These are phyloP conservation scores for Beauveria medogensis DNA, from an alignment of 2,329 filamentous ascomycete species.

Conservation along the genomic window DNA sequence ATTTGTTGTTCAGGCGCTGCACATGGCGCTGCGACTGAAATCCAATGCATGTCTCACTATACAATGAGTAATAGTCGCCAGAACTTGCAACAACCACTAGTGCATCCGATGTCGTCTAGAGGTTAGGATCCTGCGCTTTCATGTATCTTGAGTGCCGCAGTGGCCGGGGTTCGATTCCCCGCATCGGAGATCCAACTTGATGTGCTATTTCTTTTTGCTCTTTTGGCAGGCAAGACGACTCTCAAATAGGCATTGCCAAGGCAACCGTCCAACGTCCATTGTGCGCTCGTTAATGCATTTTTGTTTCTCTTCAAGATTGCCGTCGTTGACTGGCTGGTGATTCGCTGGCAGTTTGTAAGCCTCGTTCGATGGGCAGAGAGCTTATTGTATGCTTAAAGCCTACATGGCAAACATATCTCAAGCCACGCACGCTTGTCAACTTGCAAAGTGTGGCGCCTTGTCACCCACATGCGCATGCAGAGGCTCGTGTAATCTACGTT, in stretches of 20 bases:
- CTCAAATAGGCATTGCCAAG: too few relatives aligned
- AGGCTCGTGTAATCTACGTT: not conserved
- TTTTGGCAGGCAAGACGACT: too few relatives aligned
- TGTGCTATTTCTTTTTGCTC: not conserved
- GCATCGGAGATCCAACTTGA: slow-evolving; percentile 6
- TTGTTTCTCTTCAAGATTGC: too few relatives aligned
- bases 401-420: not conserved
- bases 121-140: slow-evolving; percentile 11
- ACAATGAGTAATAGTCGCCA: not conserved
- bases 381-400: too few relatives aligned
- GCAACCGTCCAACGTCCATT: too few relatives aligned
- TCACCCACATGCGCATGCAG: not conserved
- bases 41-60: not conserved
- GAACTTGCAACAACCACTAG: not conserved
- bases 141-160: slow-evolving; percentile 2
- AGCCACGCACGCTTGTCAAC: not conserved
- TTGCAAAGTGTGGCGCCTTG: not conserved
- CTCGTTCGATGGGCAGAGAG: too few relatives aligned
- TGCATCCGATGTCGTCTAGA: slow-evolving; percentile 9
- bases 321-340: too few relatives aligned
- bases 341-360: too few relatives aligned
- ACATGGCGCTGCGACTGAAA: too few relatives aligned
- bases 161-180: slow-evolving; percentile 10
- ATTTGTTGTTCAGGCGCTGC: too few relatives aligned
- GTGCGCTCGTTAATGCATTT: too few relatives aligned